Conservation (phyloP, 768 basidiomycete species). For the Russula sp. region DNA sequence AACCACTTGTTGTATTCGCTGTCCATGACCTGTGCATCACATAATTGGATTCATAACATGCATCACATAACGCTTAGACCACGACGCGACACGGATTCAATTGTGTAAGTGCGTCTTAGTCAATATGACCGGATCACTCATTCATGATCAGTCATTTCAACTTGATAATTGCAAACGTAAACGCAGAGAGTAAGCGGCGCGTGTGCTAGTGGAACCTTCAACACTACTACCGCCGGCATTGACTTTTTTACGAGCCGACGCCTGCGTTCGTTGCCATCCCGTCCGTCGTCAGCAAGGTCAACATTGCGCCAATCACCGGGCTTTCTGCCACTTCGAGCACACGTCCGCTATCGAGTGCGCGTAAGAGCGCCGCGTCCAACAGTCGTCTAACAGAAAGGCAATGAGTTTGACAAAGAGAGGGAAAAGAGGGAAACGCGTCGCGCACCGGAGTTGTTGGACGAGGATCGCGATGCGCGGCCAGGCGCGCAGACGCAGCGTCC, state of each 20-base stretch:
- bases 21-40: neutral
- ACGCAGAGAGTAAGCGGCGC: neutral
- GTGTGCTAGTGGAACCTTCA: no score
- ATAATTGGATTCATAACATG: neutral
- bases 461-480: slow-evolving; percentile 90
- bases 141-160: no score
- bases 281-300: slow-evolving; percentile 34
- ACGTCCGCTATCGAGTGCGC: slow-evolving; percentile 56
- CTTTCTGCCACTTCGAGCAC: slow-evolving; percentile 40
- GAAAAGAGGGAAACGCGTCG: slow-evolving; percentile 17
- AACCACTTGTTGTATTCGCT: slow-evolving; percentile 1
- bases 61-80: neutral
- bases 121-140: no score
- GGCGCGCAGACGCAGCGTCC: slow-evolving; percentile 57
- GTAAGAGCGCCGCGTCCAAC: slow-evolving; percentile 59
- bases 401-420: neutral
- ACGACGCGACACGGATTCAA: no score
- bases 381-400: slow-evolving; percentile 45
- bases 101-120: no score
- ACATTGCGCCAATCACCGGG: slow-evolving; percentile 44
- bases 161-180: neutral
- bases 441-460: slow-evolving; percentile 75
- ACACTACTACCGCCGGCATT: neutral
- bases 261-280: slow-evolving; percentile 24
- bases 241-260: neutral